Conservation (phyloP, 768 basidiomycete genomes). For the Sporobolomyces phaffii region DNA sequence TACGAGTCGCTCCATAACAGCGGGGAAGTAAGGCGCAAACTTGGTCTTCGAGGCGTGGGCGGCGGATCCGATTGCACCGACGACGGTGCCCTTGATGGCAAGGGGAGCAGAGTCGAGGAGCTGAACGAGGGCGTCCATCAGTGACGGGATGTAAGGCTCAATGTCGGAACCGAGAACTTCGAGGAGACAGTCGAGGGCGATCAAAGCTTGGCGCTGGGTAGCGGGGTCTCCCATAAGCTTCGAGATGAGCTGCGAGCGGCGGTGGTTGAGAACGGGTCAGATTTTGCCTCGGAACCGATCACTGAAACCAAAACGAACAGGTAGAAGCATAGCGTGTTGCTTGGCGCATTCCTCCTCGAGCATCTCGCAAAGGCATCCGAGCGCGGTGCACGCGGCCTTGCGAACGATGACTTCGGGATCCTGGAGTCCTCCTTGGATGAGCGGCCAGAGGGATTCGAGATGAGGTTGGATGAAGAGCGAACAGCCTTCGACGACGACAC, state of each 20-base stretch:
- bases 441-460: slow-evolving; percentile 85
- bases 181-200: slow-evolving; percentile 89
- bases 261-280: neutral
- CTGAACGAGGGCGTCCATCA: slow-evolving; percentile 87
- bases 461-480: slow-evolving; percentile 94
- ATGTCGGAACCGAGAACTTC: slow-evolving; percentile 81
- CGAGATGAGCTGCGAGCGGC: slow-evolving; percentile 66
- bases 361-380: slow-evolving; percentile 96
- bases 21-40: slow-evolving; percentile 89
- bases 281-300: neutral
- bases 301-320: slow-evolving; percentile 51
- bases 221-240: slow-evolving; percentile 74
- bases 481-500: slow-evolving; percentile 93
- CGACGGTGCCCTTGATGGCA: slow-evolving; percentile 84
- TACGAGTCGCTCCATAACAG: slow-evolving; percentile 78
- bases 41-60: slow-evolving; percentile 88
- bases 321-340: slow-evolving; percentile 73
- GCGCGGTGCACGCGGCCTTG: slow-evolving; percentile 91
- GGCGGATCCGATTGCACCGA: slow-evolving; percentile 94
- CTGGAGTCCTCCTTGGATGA: slow-evolving; percentile 78
- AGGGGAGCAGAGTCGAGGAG: slow-evolving; percentile 82
- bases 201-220: slow-evolving; percentile 90
- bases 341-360: slow-evolving; percentile 83
- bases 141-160: slow-evolving; percentile 79
- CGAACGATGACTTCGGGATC: slow-evolving; percentile 79